Evolutionary conservation across 192 early-diverging fungal species (phyloP), one percentile per base, ranked within the genome.

Genomic region (Gryganskiella cystojenkinii): DNA sequence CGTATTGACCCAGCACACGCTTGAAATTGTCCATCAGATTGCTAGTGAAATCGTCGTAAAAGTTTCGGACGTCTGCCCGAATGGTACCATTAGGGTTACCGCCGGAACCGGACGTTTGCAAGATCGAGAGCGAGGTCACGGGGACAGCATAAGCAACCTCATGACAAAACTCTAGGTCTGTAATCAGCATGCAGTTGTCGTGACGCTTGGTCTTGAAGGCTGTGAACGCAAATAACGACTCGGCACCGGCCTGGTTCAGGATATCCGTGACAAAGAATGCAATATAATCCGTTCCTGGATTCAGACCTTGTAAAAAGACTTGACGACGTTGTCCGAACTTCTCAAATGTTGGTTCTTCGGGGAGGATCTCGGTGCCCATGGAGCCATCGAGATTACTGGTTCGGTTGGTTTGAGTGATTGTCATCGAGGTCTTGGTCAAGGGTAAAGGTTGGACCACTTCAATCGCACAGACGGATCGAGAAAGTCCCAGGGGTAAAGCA

Each of bases 131-230:
- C 19, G 74, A 61, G 20, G 74, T 78, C 40, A 78, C 58, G 3
- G 84, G 86, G 17, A 89, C 88, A 30, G 83, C 81, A 60, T 89
- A 89, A 1, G 84, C 84, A 1, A 89, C 86, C 57, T 85, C 72
- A 14, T 82, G 40, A 65, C 88, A 89, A 47, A 87, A 86, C 31
- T 45, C 28, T 19, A 89, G 64, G 28, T 85, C 66, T 55, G 83
- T 82, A 22, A 89, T 74, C 56, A 89, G 40, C 44, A 74, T 61
- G 68, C 88, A 89, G 54, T 81, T 84, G 20, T 70, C 46, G 24
- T 56, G 72, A n/a, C 37, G 43, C 50, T 67, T 80, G 56, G 62
- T 66, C 40, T 40, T 63, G 40, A 75, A 72, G 5, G 61, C 10
- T 45, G 56, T 64, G 63, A 61, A 58, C 3, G 56, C 64, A 28